Conservation (phyloP, 768 basidiomycete genomes). For the Termitomyces heimii region DNA sequence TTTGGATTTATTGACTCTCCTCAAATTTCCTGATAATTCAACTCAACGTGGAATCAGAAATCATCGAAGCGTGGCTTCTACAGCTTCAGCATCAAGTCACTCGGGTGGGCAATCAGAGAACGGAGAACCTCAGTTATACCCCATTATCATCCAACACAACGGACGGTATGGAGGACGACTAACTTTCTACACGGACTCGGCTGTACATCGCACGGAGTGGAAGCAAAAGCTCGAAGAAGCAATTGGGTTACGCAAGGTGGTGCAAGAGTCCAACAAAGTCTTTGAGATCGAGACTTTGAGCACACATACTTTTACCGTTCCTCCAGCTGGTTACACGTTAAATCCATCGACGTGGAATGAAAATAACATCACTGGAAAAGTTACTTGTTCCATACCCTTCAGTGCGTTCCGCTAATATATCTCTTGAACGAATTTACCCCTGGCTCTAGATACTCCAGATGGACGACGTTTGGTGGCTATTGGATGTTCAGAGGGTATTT, state of each 20-base stretch:
- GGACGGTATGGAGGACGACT: conserved; percentile 83
- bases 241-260: conserved; percentile 74
- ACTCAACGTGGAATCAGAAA: conserved; percentile 61
- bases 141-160: conserved; percentile 83
- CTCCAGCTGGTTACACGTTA: conserved; percentile 45
- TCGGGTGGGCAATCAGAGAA: conserved; percentile 32
- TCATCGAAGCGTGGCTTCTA: conserved; percentile 39
- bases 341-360: conserved; percentile 56
- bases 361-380: conserved; percentile 73
- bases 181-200: conserved; percentile 76
- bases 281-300: conserved; percentile 91
- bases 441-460: conserved; percentile 67
- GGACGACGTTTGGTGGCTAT: conserved; percentile 80
- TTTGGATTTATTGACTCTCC: conserved; percentile 78
- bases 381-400: conserved; percentile 94
- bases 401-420: conserved; percentile 38
- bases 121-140: conserved; percentile 71
- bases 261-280: conserved; percentile 92
- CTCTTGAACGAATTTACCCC: background rate
- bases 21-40: conserved; percentile 73
- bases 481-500: conserved; percentile 90
- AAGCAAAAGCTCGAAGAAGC: conserved; percentile 89
- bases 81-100: conserved; percentile 14
- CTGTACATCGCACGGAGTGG: conserved; percentile 76
- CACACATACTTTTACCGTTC: conserved; percentile 78